Conservation (phyloP, 257 asterid species). For the Coffea canephora region DNA sequence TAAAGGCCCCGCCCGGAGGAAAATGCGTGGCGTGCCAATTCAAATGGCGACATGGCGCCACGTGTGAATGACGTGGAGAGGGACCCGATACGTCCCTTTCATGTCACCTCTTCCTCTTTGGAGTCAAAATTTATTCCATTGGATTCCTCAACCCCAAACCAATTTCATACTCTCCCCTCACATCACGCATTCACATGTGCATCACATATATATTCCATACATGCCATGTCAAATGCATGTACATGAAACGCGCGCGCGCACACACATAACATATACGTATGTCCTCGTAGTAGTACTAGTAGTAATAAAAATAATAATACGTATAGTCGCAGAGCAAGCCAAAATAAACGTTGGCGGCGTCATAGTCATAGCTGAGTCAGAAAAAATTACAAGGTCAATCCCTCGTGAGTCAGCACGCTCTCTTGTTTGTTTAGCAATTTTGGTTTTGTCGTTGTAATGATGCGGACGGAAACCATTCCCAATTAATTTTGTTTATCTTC, state of each 20-base stretch:
- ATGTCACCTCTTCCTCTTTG: neutral
- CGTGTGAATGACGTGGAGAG: constrained; percentile 31
- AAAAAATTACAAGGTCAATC: constrained; percentile 22
- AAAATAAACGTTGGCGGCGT: neutral
- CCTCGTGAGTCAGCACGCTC: constrained; percentile 18
- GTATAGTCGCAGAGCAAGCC: neutral
- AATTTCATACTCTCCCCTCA: constrained; percentile 1
- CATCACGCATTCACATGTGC: too few species aligned
- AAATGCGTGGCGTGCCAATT: constrained; percentile 14
- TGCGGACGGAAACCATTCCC: constrained; percentile 32
- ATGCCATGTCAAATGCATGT: neutral
- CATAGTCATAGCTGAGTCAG: constrained; percentile 43
- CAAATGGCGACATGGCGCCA: constrained; percentile 21
- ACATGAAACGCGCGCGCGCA: neutral
- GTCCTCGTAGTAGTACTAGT: too few species aligned
- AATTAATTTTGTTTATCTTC: constrained; percentile 25
- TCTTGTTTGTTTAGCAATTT: neutral
- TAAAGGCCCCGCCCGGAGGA: too few species aligned
- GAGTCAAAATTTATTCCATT: constrained; percentile 17
- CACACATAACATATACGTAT: neutral
- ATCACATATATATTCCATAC: neutral
- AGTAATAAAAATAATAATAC: too few species aligned
- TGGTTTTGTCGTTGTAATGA: constrained; percentile 14
- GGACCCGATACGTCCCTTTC: constrained; percentile 21
- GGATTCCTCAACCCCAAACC: constrained; percentile 19